These are phyloP conservation scores for Telopea speciosissima DNA, from an alignment of 177 flowering plant species.

Conservation along the genomic window DNA sequence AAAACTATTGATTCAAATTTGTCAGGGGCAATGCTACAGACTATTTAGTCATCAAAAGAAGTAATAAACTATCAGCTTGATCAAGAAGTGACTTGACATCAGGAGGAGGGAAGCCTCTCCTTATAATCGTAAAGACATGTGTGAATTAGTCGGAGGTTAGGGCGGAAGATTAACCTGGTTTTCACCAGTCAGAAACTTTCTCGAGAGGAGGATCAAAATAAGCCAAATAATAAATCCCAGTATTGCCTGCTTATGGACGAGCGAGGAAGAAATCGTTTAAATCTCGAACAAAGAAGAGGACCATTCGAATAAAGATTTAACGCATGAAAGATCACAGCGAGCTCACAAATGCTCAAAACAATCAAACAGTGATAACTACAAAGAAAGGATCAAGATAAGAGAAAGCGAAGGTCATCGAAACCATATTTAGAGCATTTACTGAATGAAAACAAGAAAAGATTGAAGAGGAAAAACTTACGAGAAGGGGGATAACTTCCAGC, in stretches of 20 bases:
- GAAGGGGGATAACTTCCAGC: constrained; percentile 79
- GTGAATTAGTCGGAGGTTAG: no score
- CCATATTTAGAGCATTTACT: neutral
- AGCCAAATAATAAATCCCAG: neutral
- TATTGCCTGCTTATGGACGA: neutral
- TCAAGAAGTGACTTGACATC: no score
- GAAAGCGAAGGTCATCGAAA: constrained; percentile 5
- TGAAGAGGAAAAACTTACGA: constrained; percentile 43
- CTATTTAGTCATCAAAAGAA: no score
- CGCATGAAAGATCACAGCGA: neutral
- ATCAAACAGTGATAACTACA: neutral
- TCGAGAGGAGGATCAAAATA: neutral
- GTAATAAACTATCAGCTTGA: no score
- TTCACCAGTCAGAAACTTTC: neutral
- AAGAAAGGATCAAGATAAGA: neutral
- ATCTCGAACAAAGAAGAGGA: neutral
- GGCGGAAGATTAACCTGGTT: no score
- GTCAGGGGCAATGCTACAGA: no score
- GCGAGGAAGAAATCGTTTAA: neutral
- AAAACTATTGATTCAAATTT: no score
- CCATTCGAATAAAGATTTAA: neutral
- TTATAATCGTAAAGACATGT: no score
- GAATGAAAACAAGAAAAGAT: no score
- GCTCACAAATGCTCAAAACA: neutral
- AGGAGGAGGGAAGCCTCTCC: no score